A percentile compares a stretch with the other conserved stretches of the same genome.
Evolutionary conservation across 2,329 filamentous ascomycete species (phyloP).

Genomic region (Claviceps digitariae): DNA sequence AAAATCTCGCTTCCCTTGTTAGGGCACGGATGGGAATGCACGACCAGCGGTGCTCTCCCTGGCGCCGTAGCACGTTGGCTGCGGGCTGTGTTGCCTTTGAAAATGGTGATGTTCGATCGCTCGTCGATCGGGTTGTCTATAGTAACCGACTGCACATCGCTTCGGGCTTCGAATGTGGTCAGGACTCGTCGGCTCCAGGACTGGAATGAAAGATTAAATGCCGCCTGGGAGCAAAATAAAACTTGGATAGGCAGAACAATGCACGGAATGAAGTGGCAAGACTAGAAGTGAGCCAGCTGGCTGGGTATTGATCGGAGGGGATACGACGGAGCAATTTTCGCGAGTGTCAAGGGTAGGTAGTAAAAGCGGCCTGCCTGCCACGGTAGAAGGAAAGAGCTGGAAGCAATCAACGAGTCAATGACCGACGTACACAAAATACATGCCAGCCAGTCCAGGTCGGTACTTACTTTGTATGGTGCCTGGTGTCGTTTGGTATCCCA

Average conservation of each 20-base stretch:
- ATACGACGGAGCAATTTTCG: constrained; percentile 1
- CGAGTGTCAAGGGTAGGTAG: not conserved
- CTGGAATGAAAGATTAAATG: not conserved
- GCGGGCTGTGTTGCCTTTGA: not conserved
- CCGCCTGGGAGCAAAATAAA: not conserved
- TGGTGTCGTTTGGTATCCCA: not conserved
- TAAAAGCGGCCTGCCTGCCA: not conserved
- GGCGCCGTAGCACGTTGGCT: not conserved
- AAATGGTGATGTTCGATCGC: not conserved
- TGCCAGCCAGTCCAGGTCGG: not conserved
- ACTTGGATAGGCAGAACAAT: not conserved
- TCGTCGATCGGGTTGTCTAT: not conserved
- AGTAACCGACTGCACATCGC: constrained; percentile 2
- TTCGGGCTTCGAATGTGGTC: not conserved
- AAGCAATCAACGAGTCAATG: not conserved
- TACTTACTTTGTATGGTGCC: not conserved
- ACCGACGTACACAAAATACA: not conserved
- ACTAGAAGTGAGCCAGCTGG: not conserved
- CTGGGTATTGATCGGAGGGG: not conserved
- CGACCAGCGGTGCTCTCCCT: not conserved
- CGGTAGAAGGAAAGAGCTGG: not conserved
- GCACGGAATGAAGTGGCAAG: not conserved
- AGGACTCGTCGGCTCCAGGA: not conserved
- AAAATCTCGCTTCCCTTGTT: constrained; percentile 11
- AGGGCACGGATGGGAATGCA: constrained; percentile 4